phyloP scores from a whole-genome alignment of 306 rosid genomes.

The Begonia masoniana region DNA sequence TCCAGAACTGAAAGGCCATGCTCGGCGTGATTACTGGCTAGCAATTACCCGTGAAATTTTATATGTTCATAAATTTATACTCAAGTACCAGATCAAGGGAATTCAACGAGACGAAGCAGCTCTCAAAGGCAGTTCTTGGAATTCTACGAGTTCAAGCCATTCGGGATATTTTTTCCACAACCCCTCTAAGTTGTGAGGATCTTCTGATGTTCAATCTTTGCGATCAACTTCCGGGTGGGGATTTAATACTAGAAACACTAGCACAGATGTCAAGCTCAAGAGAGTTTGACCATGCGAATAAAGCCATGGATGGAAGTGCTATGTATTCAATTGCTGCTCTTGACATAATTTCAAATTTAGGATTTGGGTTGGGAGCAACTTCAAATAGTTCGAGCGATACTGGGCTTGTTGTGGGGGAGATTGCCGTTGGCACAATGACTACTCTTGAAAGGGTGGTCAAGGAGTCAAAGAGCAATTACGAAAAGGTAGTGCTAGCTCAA shows the following conservation, averaged over 20 bases:
- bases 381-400: no score
- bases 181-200: conserved; percentile 51
- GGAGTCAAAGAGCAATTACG: conserved; percentile 47
- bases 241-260: conserved; percentile 64
- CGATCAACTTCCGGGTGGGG: conserved; percentile 86
- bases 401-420: conserved; percentile 21
- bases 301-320: no score
- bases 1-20: conserved; percentile 80
- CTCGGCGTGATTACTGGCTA: conserved; percentile 90
- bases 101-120: conserved; percentile 56
- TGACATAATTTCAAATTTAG: no score
- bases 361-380: no score
- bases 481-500: conserved; percentile 84
- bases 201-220: conserved; percentile 81
- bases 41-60: conserved; percentile 77
- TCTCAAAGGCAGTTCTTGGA: conserved; percentile 68
- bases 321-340: no score
- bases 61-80: conserved; percentile 49
- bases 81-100: conserved; percentile 48
- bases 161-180: conserved; percentile 59
- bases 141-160: conserved; percentile 63
- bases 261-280: neutral
- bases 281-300: no score
- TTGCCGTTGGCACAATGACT: conserved; percentile 65
- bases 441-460: conserved; percentile 69